phyloP scores from a whole-genome alignment of 2,329 filamentous ascomycete genomes.

The Trichophyton mentagrophytes region DNA sequence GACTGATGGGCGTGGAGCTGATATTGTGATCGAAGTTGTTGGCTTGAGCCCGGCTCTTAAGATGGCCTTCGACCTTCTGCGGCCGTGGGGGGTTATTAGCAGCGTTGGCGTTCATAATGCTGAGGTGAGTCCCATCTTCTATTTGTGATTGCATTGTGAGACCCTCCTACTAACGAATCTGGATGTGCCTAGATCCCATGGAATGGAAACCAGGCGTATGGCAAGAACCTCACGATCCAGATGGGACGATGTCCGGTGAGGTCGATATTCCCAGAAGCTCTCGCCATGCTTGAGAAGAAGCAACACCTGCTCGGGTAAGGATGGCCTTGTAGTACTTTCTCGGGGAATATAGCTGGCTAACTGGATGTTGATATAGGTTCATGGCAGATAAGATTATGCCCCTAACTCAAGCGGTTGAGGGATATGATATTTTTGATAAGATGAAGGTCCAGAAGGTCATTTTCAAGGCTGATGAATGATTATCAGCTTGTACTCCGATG shows the following conservation, averaged over 20 bases:
- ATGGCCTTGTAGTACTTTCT: neutral
- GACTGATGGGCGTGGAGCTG: slow-evolving; percentile 69
- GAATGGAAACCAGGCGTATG: slow-evolving; percentile 49
- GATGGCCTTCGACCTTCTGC: slow-evolving; percentile 57
- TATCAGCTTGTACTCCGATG: too few relatives aligned
- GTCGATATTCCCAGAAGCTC: slow-evolving; percentile 53
- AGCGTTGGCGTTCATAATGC: slow-evolving; percentile 66
- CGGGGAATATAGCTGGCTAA: slow-evolving; percentile 13
- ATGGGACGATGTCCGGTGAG: slow-evolving; percentile 68
- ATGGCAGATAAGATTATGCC: slow-evolving; percentile 68
- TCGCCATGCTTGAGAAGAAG: slow-evolving; percentile 52
- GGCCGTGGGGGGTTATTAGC: slow-evolving; percentile 60
- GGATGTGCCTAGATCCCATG: slow-evolving; percentile 46
- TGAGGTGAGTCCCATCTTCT: slow-evolving; percentile 39
- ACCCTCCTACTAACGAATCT: neutral
- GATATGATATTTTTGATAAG: slow-evolving; percentile 58
- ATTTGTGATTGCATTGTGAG: neutral
- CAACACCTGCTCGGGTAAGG: slow-evolving; percentile 54
- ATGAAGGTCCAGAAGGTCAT: slow-evolving; percentile 64
- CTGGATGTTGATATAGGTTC: slow-evolving; percentile 41
- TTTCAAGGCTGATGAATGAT: slow-evolving; percentile 40
- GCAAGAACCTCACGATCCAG: slow-evolving; percentile 59
- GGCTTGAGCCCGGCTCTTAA: slow-evolving; percentile 55
- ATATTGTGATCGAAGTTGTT: slow-evolving; percentile 71
- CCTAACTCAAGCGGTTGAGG: slow-evolving; percentile 51